Evolutionary conservation across 306 rosid genomes (phyloP).

Genomic region (Cotoneaster glaucophyllus): DNA sequence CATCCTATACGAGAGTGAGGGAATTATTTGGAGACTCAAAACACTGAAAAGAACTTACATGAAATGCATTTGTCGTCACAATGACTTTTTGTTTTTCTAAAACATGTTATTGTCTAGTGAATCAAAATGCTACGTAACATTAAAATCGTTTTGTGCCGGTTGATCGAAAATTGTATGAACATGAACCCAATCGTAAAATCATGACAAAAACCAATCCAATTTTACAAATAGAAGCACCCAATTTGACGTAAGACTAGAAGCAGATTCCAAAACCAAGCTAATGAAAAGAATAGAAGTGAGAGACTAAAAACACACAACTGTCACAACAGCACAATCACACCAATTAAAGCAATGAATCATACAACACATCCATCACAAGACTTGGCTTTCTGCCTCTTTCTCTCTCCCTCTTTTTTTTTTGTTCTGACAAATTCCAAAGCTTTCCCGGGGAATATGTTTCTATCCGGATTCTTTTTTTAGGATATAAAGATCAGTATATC

Average conservation of each 20-base stretch:
- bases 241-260: neutral
- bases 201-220: neutral
- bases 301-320: neutral
- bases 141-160: no score
- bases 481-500: no score
- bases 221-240: neutral
- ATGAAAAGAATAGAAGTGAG: neutral
- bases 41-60: no score
- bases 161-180: no score
- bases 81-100: no score
- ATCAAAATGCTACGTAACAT: no score
- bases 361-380: neutral
- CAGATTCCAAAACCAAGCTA: conserved; percentile 9
- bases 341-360: neutral
- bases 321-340: neutral
- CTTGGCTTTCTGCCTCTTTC: neutral
- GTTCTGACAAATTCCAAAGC: conserved; percentile 7
- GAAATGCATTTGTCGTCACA: rapidly evolving
- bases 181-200: neutral
- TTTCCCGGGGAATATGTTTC: neutral
- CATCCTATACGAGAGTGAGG: no score
- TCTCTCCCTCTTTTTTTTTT: neutral
- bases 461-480: no score
- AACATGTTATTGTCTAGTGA: no score
- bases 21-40: no score